Evolutionary conservation across 257 asterid species (phyloP), one percentile per base, ranked within the genome.

Genomic region (Nicotiana noctiflora): DNA sequence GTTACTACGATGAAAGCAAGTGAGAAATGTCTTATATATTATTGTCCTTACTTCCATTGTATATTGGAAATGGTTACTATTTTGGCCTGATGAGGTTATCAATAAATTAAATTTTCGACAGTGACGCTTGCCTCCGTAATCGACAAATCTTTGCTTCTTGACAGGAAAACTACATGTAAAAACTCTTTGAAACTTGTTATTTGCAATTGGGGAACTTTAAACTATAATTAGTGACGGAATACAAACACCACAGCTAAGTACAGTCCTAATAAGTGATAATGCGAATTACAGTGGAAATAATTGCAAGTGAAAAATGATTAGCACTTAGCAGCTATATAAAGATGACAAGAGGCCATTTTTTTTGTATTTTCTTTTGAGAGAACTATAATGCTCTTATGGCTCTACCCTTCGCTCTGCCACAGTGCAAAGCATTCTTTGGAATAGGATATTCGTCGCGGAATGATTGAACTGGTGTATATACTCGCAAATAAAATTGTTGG

Each of bases 401-500:
- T 72, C 77, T 80, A 34, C 85, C 88, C 29, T 3, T 15, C 5
- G 96, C 92, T 83, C 89, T 86, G 81, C 97, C 96, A 78, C 97
- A 93, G 40, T 75, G 97, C 77, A 91, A 78, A 25, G 94, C 94
- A 32, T 91, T 92, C 5, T 31, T 17, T 5, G 97, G 97, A 37
- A 91, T 84, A 6, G 79, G 84, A 80, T 89, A 90, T 85, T 93
- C 97, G 46, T 93, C 93, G 75, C 95, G 86, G 10, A 51, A 25
- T 49, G 96, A 89, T 17, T 81, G 78, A 4, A 70, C 82, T 12
- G 92, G 88, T 21, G 97, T 64, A 51, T 88, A 81, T 37, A 92
- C 94, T 7, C 95, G 93, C 31, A 92, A 87, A 85, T 93, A 93
- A 8, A 85, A 76, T 86, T 93, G 97, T 57, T 90, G 95, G 4